Evolutionary conservation across 2,329 filamentous ascomycete species (phyloP).

Genomic region (Cytospora chrysosperma): DNA sequence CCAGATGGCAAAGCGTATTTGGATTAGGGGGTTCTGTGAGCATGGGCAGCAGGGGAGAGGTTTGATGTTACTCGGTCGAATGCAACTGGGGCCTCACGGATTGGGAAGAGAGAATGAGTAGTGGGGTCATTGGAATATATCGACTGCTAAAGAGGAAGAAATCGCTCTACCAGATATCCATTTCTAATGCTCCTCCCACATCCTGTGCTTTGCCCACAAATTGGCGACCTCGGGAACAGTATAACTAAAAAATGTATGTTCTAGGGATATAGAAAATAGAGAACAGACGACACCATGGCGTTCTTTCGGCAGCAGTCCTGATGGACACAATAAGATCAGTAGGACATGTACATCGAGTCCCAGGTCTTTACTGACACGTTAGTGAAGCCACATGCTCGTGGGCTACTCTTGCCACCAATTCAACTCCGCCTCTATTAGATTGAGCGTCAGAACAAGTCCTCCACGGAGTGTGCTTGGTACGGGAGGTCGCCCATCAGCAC

Average conservation of each 20-base stretch:
- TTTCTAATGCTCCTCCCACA: conserved; percentile 9
- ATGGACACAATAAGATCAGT: conserved; percentile 3
- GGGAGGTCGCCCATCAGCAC: background rate
- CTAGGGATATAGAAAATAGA: background rate
- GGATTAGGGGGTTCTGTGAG: background rate
- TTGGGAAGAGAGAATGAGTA: background rate
- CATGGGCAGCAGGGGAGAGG: background rate
- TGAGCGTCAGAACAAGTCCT: background rate
- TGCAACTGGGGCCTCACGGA: background rate
- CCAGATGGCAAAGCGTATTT: too few relatives aligned
- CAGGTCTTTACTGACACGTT: background rate
- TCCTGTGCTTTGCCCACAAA: background rate
- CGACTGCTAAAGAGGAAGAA: background rate
- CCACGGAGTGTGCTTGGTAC: background rate
- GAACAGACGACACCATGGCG: background rate
- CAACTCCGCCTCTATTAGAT: background rate
- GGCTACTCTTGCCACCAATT: background rate
- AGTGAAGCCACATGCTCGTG: background rate
- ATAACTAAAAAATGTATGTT: conserved; percentile 10
- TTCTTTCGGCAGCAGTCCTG: conserved; percentile 3
- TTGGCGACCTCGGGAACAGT: background rate
- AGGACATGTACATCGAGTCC: background rate
- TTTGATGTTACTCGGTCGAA: background rate
- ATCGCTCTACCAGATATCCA: conserved; percentile 7
- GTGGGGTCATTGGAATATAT: background rate